These are phyloP conservation scores for Phoma sp. DNA, from an alignment of 2,329 filamentous ascomycete species.

Conservation along the genomic window DNA sequence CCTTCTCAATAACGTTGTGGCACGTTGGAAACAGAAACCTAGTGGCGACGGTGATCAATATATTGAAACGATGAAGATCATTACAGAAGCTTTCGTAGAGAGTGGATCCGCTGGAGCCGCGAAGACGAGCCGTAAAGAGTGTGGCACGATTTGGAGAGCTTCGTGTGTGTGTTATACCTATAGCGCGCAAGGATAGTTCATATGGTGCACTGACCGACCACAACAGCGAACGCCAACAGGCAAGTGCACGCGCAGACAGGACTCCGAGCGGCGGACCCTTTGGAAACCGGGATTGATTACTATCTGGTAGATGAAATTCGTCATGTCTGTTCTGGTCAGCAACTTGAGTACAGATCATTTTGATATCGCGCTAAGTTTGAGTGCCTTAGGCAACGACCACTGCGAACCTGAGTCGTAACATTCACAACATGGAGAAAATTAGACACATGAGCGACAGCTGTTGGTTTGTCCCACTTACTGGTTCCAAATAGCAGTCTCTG, in stretches of 20 bases:
- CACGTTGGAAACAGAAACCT: background rate
- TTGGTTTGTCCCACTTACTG: no score
- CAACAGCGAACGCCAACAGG: background rate
- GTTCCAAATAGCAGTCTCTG: no score
- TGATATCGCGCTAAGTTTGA: background rate
- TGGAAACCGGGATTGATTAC: background rate
- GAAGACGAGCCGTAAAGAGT: background rate
- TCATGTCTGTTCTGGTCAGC: background rate
- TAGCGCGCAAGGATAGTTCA: conserved; percentile 3
- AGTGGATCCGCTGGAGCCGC: background rate
- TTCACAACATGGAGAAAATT: no score
- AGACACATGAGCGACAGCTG: no score
- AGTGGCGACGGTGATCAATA: conserved; percentile 12
- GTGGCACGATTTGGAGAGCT: conserved; percentile 6
- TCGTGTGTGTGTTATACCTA: conserved; percentile 5
- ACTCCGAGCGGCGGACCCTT: background rate
- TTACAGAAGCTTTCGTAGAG: conserved; percentile 3
- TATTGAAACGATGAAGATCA: conserved; percentile 20
- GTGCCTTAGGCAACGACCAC: background rate
- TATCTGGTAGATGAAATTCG: background rate
- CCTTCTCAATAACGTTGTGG: background rate
- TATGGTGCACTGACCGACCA: conserved; percentile 7
- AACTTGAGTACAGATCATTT: background rate
- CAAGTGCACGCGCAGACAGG: background rate
- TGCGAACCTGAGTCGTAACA: no score